phyloP scores from a whole-genome alignment of 2,329 filamentous ascomycete genomes.

The Fusarium xylarioides region DNA sequence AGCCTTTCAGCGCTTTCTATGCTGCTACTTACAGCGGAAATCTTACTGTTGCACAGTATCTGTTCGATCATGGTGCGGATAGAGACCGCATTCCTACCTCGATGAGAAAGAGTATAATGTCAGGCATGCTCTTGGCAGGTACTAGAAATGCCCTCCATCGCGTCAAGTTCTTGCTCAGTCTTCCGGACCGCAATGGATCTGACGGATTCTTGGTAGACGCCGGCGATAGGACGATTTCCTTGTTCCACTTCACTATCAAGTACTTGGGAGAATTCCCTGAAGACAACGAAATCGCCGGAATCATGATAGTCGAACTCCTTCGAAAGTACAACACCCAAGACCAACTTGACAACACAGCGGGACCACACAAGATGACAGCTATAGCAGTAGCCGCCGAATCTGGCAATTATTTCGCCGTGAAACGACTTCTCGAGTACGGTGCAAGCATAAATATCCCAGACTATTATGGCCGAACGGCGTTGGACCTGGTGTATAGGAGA shows the following conservation, averaged over 20 bases:
- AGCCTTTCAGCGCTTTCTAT: not conserved
- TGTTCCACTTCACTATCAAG: not conserved
- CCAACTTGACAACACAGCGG: not conserved
- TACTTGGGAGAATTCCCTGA: not conserved
- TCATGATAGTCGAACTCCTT: not conserved
- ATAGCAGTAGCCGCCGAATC: not conserved
- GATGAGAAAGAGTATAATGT: not conserved
- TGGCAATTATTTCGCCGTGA: not conserved
- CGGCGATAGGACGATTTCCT: not conserved
- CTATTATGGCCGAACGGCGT: not conserved
- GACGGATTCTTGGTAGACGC: not conserved
- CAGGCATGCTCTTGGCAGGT: not conserved
- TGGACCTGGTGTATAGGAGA: not conserved
- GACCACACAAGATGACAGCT: not conserved
- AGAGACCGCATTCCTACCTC: not conserved
- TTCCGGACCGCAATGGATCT: not conserved
- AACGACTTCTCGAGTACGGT: not conserved
- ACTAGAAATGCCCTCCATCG: not conserved
- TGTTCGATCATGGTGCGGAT: not conserved
- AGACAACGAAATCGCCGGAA: not conserved
- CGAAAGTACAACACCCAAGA: not conserved
- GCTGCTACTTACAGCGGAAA: not conserved
- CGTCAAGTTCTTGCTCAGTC: not conserved
- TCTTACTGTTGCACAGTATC: not conserved
- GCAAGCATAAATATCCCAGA: not conserved